Percentiles rank a stretch among this genome's conserved stretches.
These are phyloP conservation scores for Microsporum audouinii DNA, from an alignment of 2,329 filamentous ascomycete genomes.

Conservation along the genomic window DNA sequence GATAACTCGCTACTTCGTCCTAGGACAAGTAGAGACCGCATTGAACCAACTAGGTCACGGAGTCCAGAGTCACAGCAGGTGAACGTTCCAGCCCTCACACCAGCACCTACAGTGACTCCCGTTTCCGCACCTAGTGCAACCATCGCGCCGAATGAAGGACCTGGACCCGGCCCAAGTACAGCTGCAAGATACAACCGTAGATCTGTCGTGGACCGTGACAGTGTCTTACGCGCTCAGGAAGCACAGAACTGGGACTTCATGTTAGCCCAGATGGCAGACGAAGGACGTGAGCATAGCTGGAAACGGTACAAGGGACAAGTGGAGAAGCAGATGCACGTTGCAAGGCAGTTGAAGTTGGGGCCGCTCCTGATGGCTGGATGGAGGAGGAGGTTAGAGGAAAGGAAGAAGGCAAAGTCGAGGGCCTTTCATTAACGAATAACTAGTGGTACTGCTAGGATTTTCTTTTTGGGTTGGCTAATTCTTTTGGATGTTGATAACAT, in stretches of 20 bases:
- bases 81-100: background rate
- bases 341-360: background rate
- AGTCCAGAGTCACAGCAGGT: background rate
- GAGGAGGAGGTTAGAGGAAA: background rate
- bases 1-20: background rate
- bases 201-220: conserved; percentile 17
- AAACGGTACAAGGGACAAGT: conserved; percentile 23
- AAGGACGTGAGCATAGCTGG: conserved; percentile 27
- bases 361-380: background rate
- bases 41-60: background rate
- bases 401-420: conserved; percentile 1
- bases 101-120: background rate
- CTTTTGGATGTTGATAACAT: background rate
- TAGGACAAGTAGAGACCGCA: background rate
- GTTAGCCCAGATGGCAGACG: conserved; percentile 34
- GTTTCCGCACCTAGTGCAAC: background rate
- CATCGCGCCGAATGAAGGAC: background rate
- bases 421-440: background rate
- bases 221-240: conserved; percentile 22
- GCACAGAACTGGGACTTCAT: conserved; percentile 33
- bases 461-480: background rate
- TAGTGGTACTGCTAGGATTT: background rate
- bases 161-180: background rate
- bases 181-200: background rate
- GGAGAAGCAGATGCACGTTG: conserved; percentile 14